Conservation (phyloP, 1,139 yeast genomes). For the Hemisphaericaspora subhashii region DNA sequence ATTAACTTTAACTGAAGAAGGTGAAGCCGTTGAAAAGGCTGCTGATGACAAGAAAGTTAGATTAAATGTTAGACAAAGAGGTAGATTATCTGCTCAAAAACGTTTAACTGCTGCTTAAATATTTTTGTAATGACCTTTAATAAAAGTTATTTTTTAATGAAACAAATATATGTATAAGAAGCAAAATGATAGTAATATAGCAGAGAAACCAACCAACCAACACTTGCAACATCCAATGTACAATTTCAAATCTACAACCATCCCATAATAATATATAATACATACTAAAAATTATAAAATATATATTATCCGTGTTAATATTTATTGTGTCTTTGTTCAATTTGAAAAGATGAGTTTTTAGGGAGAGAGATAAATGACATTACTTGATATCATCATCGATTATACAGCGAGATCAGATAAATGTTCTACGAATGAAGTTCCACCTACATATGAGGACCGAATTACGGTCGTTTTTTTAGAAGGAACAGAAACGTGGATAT, state of each 20-base stretch:
- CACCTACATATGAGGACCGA: too few species aligned
- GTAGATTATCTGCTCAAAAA: slow-evolving; percentile 88
- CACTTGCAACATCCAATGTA: slow-evolving; percentile 4
- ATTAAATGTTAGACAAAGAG: slow-evolving; percentile 88
- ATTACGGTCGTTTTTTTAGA: too few species aligned
- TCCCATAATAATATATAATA: slow-evolving; percentile 7
- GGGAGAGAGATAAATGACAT: too few species aligned
- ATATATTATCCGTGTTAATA: slow-evolving; percentile 10
- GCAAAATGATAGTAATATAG: slow-evolving; percentile 2
- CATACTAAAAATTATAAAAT: slow-evolving; percentile 6
- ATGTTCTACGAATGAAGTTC: too few species aligned
- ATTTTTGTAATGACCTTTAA: slow-evolving; percentile 5
- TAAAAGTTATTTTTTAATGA: slow-evolving; percentile 2
- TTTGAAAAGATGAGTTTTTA: too few species aligned
- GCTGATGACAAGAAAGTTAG: slow-evolving; percentile 78
- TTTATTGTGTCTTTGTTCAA: slow-evolving; percentile 3
- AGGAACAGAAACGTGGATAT: too few species aligned
- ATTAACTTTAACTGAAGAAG: slow-evolving; percentile 93
- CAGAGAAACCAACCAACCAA: slow-evolving; percentile 4
- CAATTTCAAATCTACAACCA: slow-evolving; percentile 1
- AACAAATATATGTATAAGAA: slow-evolving; percentile 6
- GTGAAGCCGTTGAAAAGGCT: slow-evolving; percentile 92
- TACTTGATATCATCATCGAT: too few species aligned
- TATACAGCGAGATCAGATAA: too few species aligned
- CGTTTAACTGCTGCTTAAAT: slow-evolving; percentile 20